Evolutionary conservation across 164 flowering plant genomes (phyloP).

Genomic region (Vitis labrusca): DNA sequence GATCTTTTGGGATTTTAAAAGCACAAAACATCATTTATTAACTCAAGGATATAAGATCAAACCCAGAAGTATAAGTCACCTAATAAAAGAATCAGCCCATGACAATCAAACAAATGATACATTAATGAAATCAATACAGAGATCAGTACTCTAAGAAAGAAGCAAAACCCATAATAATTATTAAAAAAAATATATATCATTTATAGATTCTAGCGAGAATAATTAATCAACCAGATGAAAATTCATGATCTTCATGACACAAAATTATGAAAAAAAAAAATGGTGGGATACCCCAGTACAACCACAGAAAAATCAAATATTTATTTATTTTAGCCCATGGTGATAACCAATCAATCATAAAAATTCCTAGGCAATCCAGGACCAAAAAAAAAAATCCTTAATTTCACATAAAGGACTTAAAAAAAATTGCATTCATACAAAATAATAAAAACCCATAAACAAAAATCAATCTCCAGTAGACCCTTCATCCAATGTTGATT

Average conservation of each 20-base stretch:
- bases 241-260: too few relatives aligned
- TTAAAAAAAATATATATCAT: too few relatives aligned
- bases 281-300: too few relatives aligned
- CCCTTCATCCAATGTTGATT: background rate
- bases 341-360: too few relatives aligned
- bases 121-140: background rate
- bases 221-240: too few relatives aligned
- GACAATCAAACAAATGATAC: background rate
- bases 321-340: too few relatives aligned
- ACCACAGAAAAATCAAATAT: too few relatives aligned
- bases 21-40: slow-evolving; percentile 11
- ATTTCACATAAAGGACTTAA: background rate
- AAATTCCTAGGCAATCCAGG: background rate
- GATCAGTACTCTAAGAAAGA: background rate
- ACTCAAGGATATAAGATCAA: background rate
- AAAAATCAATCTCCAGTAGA: slow-evolving; percentile 1
- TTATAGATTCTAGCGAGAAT: too few relatives aligned
- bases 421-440: too few relatives aligned
- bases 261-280: too few relatives aligned
- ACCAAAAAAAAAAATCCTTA: background rate
- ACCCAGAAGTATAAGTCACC: background rate
- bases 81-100: background rate
- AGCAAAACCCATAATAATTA: background rate
- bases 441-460: background rate
- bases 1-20: slow-evolving; percentile 30